These are phyloP conservation scores for Cerioporus squamosus DNA, from an alignment of 1,284 basidiomycete genomes.

Conservation along the genomic window DNA sequence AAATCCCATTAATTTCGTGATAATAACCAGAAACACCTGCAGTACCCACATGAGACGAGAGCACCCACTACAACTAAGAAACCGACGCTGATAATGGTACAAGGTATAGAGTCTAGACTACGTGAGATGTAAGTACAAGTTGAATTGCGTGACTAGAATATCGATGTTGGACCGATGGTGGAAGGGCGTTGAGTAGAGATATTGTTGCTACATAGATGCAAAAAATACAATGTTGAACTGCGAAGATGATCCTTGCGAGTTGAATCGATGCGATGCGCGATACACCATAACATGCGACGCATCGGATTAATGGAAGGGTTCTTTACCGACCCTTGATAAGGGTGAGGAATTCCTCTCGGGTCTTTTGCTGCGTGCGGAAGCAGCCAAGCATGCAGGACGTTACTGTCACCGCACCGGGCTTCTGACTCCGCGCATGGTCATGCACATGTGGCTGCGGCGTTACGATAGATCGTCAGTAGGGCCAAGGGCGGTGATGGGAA, in stretches of 20 bases:
- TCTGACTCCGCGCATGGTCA: constrained; percentile 99
- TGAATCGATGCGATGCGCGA: constrained; percentile 26
- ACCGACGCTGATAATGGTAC: not conserved
- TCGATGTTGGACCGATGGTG: constrained; percentile 22
- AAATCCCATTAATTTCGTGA: not conserved
- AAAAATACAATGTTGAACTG: constrained; percentile 26
- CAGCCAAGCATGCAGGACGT: constrained; percentile 99
- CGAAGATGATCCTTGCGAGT: constrained; percentile 19
- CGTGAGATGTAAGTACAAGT: constrained; percentile 24
- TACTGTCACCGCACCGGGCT: constrained; percentile 94
- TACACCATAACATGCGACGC: not conserved
- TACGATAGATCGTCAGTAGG: constrained; percentile 1
- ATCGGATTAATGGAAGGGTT: not conserved
- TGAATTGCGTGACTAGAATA: constrained; percentile 26
- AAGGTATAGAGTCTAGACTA: constrained; percentile 5
- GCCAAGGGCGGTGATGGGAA: not conserved
- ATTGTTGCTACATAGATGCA: constrained; percentile 7
- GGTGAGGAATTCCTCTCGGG: constrained; percentile 92
- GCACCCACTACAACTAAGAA: too few species aligned
- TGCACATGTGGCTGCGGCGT: constrained; percentile 87
- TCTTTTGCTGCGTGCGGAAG: constrained; percentile 97
- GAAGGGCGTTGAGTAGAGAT: constrained; percentile 2
- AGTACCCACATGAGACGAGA: too few species aligned
- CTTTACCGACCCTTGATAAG: constrained; percentile 63
- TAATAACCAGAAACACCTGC: too few species aligned